Percentiles rank a stretch among this genome's conserved stretches.
Evolutionary conservation across 2,329 filamentous ascomycete species (phyloP).

Genomic region (Alternaria hordeiaustralica): DNA sequence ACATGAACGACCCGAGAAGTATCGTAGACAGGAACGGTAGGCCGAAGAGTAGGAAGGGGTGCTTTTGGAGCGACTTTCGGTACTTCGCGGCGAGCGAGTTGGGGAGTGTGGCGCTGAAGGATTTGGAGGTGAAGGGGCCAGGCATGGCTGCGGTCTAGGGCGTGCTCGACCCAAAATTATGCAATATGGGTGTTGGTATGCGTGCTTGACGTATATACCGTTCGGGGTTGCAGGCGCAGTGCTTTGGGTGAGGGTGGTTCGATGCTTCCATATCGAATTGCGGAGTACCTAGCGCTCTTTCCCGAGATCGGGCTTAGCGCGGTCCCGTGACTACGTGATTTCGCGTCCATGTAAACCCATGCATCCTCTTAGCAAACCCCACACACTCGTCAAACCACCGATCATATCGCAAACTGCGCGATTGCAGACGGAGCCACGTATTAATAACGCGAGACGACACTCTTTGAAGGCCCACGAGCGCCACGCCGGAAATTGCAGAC

Average conservation of each 20-base stretch:
- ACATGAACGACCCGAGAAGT: conserved; percentile 88
- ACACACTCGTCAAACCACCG: not conserved
- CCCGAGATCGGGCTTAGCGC: conserved; percentile 22
- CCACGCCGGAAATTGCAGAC: not conserved
- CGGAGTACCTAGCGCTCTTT: conserved; percentile 17
- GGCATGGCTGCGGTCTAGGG: conserved; percentile 23
- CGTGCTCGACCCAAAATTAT: not conserved
- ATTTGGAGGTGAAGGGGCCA: conserved; percentile 69
- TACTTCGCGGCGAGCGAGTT: conserved; percentile 78
- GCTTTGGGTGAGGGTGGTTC: not conserved
- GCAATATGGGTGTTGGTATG: not conserved
- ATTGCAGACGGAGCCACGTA: not conserved
- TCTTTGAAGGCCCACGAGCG: not conserved
- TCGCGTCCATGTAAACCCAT: conserved; percentile 21
- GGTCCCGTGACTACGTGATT: conserved; percentile 32
- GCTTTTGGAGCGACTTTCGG: conserved; percentile 73
- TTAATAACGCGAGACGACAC: not conserved
- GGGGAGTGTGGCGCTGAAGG: conserved; percentile 62
- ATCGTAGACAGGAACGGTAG: conserved; percentile 91
- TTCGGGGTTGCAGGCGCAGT: not conserved
- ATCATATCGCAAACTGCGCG: not conserved
- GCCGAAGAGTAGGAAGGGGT: conserved; percentile 91
- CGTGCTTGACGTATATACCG: not conserved
- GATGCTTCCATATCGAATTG: conserved; percentile 8
- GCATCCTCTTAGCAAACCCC: not conserved